A percentile compares a stretch with the other conserved stretches of the same genome.
Evolutionary conservation across 805 yeast species (phyloP).

Genomic region (Yarrowia osloensis): DNA sequence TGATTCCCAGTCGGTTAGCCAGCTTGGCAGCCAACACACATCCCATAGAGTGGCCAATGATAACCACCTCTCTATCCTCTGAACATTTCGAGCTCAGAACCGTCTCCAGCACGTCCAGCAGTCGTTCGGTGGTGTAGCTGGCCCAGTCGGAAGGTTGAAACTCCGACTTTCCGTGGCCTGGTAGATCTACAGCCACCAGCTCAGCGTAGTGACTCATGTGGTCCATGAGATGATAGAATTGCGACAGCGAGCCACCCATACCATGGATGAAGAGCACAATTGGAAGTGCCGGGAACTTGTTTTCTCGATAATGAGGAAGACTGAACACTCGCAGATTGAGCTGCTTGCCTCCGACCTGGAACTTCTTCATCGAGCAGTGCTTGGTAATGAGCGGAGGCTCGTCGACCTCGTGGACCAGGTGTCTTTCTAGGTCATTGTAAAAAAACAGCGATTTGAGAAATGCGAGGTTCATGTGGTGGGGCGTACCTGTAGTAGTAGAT

Average conservation of each 20-base stretch:
- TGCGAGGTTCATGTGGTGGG: constrained; percentile 16
- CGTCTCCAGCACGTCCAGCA: constrained; percentile 38
- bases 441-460: constrained; percentile 23
- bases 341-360: constrained; percentile 3
- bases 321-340: constrained; percentile 34
- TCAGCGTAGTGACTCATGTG: constrained; percentile 63
- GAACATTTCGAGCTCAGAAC: constrained; percentile 33
- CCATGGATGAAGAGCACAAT: constrained; percentile 77
- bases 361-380: constrained; percentile 18
- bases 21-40: constrained; percentile 56
- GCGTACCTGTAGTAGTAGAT: background rate
- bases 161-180: constrained; percentile 72
- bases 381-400: constrained; percentile 29
- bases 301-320: constrained; percentile 39
- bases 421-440: constrained; percentile 28
- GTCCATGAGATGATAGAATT: constrained; percentile 73
- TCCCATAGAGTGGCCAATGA: constrained; percentile 78
- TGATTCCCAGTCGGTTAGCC: constrained; percentile 39
- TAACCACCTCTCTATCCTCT: constrained; percentile 42
- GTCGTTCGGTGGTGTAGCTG: constrained; percentile 47
- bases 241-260: constrained; percentile 84
- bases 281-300: constrained; percentile 49
- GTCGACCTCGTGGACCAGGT: constrained; percentile 8
- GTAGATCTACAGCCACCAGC: constrained; percentile 73
- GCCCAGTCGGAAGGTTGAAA: constrained; percentile 39